Evolutionary conservation across 2,329 filamentous ascomycete species (phyloP).

Genomic region (Aureobasidium leucospermi): DNA sequence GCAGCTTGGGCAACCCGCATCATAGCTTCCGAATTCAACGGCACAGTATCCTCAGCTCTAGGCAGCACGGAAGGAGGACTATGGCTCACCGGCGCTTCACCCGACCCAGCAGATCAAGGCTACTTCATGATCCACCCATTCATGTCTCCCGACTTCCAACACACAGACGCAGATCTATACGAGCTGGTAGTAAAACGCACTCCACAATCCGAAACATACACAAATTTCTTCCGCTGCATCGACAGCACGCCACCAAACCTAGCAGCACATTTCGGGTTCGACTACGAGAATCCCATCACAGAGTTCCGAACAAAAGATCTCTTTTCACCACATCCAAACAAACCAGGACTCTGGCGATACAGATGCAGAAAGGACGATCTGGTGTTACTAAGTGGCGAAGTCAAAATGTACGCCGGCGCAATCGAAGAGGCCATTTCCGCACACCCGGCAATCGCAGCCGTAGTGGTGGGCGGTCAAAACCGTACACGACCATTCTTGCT

Average conservation of each 20-base stretch:
- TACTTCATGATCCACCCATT: constrained; percentile 9
- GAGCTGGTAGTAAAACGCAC: constrained; percentile 6
- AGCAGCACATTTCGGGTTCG: neutral
- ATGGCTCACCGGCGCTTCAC: neutral
- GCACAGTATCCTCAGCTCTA: neutral
- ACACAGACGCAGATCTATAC: constrained; percentile 9
- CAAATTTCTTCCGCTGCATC: constrained; percentile 7
- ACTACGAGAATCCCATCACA: neutral
- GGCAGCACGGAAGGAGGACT: constrained; percentile 13
- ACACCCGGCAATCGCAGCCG: neutral
- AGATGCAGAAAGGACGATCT: constrained; percentile 11
- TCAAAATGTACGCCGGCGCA: constrained; percentile 11
- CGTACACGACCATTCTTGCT: constrained; percentile 11
- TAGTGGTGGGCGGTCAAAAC: constrained; percentile 4
- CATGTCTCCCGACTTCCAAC: constrained; percentile 4
- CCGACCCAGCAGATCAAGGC: constrained; percentile 7
- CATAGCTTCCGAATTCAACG: neutral
- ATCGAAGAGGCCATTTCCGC: constrained; percentile 4
- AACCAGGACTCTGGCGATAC: constrained; percentile 7
- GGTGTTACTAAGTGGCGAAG: constrained; percentile 6
- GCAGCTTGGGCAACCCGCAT: neutral
- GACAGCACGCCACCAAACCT: constrained; percentile 3
- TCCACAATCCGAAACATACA: neutral
- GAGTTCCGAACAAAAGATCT: constrained; percentile 13
- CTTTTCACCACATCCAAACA: constrained; percentile 3